Percentiles rank a stretch among this genome's conserved stretches.
Evolutionary conservation across 768 basidiomycete species (phyloP).

Genomic region (Russula emetica): DNA sequence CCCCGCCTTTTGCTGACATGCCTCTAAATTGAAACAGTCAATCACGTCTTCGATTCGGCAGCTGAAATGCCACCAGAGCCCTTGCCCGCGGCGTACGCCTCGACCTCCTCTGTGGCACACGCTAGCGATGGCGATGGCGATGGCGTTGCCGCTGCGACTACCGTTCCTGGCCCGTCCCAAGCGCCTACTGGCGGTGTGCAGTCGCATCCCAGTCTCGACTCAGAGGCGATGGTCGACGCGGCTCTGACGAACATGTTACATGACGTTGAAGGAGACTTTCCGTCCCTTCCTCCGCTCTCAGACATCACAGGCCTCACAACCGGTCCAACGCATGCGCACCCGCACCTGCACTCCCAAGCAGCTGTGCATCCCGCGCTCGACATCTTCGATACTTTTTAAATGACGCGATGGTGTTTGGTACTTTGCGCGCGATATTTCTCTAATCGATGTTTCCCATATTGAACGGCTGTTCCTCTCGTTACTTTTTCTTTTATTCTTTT

Average conservation of each 20-base stretch:
- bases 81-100: background rate
- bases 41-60: conserved; percentile 33
- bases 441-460: background rate
- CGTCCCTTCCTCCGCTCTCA: conserved; percentile 12
- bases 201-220: conserved; percentile 21
- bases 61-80: conserved; percentile 2
- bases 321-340: conserved; percentile 22
- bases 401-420: background rate
- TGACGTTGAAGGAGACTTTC: conserved; percentile 7
- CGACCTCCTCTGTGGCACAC: background rate
- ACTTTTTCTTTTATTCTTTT: background rate
- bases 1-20: background rate
- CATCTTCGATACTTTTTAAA: conserved; percentile 28
- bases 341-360: background rate
- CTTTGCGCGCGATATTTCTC: background rate
- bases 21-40: conserved; percentile 30
- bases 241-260: conserved; percentile 13
- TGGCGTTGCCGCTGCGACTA: background rate
- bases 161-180: background rate
- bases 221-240: conserved; percentile 21
- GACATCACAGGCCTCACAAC: conserved; percentile 20
- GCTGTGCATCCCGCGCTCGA: conserved; percentile 30
- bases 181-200: conserved; percentile 5
- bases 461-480: background rate
- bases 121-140: background rate